Conservation (phyloP, 257 asterid species). For the Solanum neorickii region DNA sequence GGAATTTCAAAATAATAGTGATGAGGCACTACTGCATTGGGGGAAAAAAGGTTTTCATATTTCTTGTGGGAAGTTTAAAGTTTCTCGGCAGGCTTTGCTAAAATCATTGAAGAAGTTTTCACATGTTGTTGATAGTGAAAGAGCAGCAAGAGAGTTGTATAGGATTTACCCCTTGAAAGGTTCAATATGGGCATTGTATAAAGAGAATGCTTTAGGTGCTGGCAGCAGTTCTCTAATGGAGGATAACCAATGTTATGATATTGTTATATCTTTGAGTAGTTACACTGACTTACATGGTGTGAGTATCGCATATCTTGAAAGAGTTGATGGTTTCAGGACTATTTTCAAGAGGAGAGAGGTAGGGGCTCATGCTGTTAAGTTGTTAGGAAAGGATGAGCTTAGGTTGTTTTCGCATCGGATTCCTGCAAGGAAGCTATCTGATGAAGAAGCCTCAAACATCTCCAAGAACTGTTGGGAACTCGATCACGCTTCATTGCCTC, state of each 20-base stretch:
- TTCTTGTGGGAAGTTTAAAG: conserved; percentile 70
- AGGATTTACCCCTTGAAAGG: conserved; percentile 72
- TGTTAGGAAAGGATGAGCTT: conserved; percentile 35
- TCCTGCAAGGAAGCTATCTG: conserved; percentile 70
- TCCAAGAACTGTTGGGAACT: conserved; percentile 85
- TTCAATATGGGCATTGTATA: conserved; percentile 74
- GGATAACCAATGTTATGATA: conserved; percentile 25
- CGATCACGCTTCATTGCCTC: conserved; percentile 64
- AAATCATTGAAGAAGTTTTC: conserved; percentile 58
- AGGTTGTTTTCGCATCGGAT: conserved; percentile 62
- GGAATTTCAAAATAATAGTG: conserved; percentile 29
- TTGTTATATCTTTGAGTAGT: conserved; percentile 47
- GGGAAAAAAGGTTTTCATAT: conserved; percentile 29
- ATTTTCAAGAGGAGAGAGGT: conserved; percentile 58
- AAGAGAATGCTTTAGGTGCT: conserved; percentile 3
- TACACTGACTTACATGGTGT: conserved; percentile 57
- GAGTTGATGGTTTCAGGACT: conserved; percentile 56
- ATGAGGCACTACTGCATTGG: conserved; percentile 23
- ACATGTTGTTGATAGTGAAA: conserved; percentile 55
- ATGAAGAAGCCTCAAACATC: conserved; percentile 52
- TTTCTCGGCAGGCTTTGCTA: conserved; percentile 32
- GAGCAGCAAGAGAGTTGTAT: conserved; percentile 61
- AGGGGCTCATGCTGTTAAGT: conserved; percentile 47
- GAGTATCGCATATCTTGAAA: conserved; percentile 68
- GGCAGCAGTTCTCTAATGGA: conserved; percentile 10